Evolutionary conservation across 2,329 filamentous ascomycete genomes (phyloP), one percentile per base, ranked within the genome.

Genomic region (Rutstroemia sp.): DNA sequence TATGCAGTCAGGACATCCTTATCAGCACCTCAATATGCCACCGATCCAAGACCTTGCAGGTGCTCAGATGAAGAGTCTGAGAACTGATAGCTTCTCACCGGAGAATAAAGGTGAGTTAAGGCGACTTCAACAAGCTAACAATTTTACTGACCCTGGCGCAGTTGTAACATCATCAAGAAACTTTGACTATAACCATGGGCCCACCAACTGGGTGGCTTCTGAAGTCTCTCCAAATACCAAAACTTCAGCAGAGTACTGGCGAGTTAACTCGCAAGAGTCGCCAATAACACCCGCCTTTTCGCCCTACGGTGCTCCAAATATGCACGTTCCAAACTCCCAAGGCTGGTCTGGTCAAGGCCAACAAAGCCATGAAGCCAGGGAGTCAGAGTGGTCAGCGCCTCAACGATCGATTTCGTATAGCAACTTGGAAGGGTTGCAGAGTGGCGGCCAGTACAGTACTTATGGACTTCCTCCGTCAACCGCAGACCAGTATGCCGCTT

Each of bases 251-350:
- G 75, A 77, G 9, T 70, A 72, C 12, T 84, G 80, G 81, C 71
- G 75, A 58, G 67, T 73, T 6, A 80, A 77, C 62, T 66, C 76
- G 9, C 72, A 76, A 44, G 78, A 79, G 42, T 76, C 79, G 7
- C 74, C 78, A 9, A 71, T 80, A 37, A 76, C 75, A 3, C 72
- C 77, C 0, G 75, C 75, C 2, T 78, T 77, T 58, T 76, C 78
- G 5, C 73, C 77, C 1, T 82, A 79, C 62, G 70, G 27, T 3
- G 27, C 73, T 5, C 71, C 74, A 21, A 72, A 75, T 44, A 51
- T 67, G 37, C 66, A 65, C 39, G 61, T 65, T 27, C 60, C 62
- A 17, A 63, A 63, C n/a, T 54, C 60, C 6, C 64, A 65, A 42
- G 66, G 60, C 55, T 70, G 69, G 69, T 59, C 66, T 30, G 50